A percentile compares a stretch with the other conserved stretches of the same genome.
These are phyloP conservation scores for Eucommia ulmoides DNA, from an alignment of 257 asterid species.

Conservation along the genomic window DNA sequence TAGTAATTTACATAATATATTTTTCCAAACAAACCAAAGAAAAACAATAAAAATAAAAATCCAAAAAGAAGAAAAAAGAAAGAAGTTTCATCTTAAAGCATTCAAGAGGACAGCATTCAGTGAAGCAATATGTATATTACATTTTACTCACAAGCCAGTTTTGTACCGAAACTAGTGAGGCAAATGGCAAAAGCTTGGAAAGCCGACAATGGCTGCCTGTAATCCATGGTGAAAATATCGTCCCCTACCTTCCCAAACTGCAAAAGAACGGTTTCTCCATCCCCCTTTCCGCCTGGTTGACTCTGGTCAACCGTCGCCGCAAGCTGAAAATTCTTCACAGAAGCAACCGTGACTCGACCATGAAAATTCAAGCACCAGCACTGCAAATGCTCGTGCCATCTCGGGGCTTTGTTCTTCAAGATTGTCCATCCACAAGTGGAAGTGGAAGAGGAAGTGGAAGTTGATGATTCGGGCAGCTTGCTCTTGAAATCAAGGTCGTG, in stretches of 20 bases:
- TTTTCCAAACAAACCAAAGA: not conserved
- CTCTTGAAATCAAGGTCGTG: constrained; percentile 16
- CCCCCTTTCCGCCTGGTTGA: constrained; percentile 68
- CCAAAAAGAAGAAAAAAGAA: not conserved
- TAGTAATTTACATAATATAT: not conserved
- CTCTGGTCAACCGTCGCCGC: constrained; percentile 68
- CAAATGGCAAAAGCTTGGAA: constrained; percentile 95
- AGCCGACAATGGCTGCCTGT: constrained; percentile 77
- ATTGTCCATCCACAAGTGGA: constrained; percentile 33
- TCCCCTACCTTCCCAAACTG: constrained; percentile 87
- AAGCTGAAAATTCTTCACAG: constrained; percentile 85
- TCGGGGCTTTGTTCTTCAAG: constrained; percentile 75
- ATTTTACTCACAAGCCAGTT: constrained; percentile 63
- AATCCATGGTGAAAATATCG: constrained; percentile 81
- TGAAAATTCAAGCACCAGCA: constrained; percentile 98
- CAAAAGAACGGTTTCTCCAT: constrained; percentile 72
- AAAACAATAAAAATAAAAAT: not conserved
- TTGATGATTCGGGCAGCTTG: constrained; percentile 13
- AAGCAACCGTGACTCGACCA: constrained; percentile 88
- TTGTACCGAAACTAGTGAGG: constrained; percentile 83
- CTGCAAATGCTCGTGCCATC: constrained; percentile 91
- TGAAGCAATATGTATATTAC: not conserved
- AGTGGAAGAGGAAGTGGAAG: no score
- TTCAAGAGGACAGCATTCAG: not conserved
- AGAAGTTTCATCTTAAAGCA: not conserved